phyloP scores from a whole-genome alignment of 2,329 filamentous ascomycete genomes.

The Ophiostoma piceae region DNA sequence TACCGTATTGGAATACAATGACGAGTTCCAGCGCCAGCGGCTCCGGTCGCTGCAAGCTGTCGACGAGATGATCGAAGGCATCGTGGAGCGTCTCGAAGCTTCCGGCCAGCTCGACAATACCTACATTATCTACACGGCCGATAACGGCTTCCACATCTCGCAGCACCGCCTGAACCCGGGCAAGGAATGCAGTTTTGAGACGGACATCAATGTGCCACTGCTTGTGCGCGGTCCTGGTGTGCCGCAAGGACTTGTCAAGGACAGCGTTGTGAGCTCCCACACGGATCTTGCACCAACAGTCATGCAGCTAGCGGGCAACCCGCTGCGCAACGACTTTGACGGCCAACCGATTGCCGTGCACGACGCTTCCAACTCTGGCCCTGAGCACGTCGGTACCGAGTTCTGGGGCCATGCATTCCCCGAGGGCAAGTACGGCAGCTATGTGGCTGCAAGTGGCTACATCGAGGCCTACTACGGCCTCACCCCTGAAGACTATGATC shows the following conservation, averaged over 20 bases:
- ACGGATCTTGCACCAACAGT: conserved; percentile 59
- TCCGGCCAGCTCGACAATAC: conserved; percentile 57
- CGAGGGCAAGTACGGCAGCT: conserved; percentile 34
- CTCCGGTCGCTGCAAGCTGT: conserved; percentile 49
- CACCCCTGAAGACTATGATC: background rate
- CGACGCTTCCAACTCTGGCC: conserved; percentile 29
- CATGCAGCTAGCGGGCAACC: conserved; percentile 39
- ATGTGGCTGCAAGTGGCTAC: conserved; percentile 22
- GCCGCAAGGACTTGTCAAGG: conserved; percentile 35
- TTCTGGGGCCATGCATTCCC: conserved; percentile 46
- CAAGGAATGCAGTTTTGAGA: conserved; percentile 53
- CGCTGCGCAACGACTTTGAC: conserved; percentile 48
- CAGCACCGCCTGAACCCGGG: conserved; percentile 54
- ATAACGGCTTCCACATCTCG: conserved; percentile 56
- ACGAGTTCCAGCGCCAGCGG: conserved; percentile 47
- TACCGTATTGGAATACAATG: conserved; percentile 43
- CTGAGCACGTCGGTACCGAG: conserved; percentile 54
- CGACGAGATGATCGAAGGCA: conserved; percentile 48
- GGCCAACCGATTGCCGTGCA: conserved; percentile 44
- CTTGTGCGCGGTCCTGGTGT: conserved; percentile 39
- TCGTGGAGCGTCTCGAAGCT: conserved; percentile 40
- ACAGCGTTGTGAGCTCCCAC: conserved; percentile 50
- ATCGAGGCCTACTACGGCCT: conserved; percentile 12
- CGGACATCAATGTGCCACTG: conserved; percentile 44
- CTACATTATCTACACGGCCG: conserved; percentile 48